phyloP scores from a whole-genome alignment of 2,329 filamentous ascomycete genomes.

The Shiraia bambusicola region DNA sequence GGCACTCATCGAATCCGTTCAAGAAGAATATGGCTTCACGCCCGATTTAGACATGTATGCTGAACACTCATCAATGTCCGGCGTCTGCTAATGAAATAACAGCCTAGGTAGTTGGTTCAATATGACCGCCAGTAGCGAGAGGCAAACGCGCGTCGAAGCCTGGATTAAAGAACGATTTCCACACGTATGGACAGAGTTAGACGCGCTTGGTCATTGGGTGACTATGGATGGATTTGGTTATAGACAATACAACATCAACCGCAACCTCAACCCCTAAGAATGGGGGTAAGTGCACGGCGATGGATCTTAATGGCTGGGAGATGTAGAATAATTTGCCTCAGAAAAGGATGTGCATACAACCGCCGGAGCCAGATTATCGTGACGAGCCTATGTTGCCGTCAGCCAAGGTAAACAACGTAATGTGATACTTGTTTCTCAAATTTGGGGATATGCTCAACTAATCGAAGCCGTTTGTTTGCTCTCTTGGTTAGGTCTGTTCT shows the following conservation, averaged over 20 bases:
- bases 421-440: no score
- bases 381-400: no score
- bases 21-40: conserved; percentile 63
- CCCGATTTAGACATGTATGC: conserved; percentile 74
- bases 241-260: conserved; percentile 38
- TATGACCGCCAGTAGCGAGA: conserved; percentile 63
- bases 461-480: no score
- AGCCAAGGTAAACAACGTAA: no score
- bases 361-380: no score
- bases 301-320: background rate
- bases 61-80: background rate
- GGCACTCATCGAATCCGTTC: conserved; percentile 66
- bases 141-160: conserved; percentile 69
- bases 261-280: conserved; percentile 37
- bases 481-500: no score
- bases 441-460: no score
- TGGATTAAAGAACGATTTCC: conserved; percentile 74
- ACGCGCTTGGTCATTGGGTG: conserved; percentile 50
- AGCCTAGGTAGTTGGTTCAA: conserved; percentile 79
- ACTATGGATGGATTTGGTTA: conserved; percentile 42
- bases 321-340: no score
- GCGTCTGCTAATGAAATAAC: conserved; percentile 13
- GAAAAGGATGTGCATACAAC: no score
- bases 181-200: conserved; percentile 67
- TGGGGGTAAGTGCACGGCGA: background rate